These are phyloP conservation scores for Trichoderma parareesei DNA, from an alignment of 495 filamentous ascomycete genomes.

Conservation along the genomic window DNA sequence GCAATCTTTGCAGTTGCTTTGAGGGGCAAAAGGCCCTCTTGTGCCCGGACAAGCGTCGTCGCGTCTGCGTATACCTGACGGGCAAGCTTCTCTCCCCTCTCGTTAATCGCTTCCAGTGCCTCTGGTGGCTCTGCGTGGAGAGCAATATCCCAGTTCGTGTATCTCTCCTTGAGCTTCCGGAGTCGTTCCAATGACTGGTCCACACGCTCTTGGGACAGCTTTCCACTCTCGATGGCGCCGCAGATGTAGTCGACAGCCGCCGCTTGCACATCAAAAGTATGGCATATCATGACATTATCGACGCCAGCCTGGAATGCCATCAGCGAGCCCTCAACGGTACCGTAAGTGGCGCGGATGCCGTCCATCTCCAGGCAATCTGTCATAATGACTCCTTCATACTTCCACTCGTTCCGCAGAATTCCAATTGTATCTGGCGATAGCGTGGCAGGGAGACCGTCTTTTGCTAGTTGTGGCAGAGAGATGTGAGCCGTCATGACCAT, in stretches of 20 bases:
- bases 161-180: constrained; percentile 12
- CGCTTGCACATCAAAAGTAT: neutral
- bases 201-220: neutral
- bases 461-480: neutral
- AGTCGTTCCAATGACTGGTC: neutral
- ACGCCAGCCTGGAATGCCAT: constrained; percentile 6
- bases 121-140: neutral
- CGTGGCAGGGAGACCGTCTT: neutral
- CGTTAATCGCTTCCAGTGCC: neutral
- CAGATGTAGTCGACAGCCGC: neutral
- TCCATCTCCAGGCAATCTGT: constrained; percentile 2
- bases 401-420: constrained; percentile 2
- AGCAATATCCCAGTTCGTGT: neutral
- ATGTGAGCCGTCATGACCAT: constrained; percentile 8
- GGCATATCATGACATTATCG: constrained; percentile 6
- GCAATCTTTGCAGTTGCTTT: neutral
- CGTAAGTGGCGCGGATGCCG: neutral
- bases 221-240: neutral
- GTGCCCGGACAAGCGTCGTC: neutral
- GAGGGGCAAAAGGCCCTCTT: neutral
- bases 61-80: neutral
- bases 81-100: neutral
- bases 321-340: neutral
- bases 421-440: neutral
- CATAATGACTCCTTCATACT: neutral